These are phyloP conservation scores for Conticribra weissflogii DNA, from an alignment of 108 stramenopile genomes.

Conservation along the genomic window DNA sequence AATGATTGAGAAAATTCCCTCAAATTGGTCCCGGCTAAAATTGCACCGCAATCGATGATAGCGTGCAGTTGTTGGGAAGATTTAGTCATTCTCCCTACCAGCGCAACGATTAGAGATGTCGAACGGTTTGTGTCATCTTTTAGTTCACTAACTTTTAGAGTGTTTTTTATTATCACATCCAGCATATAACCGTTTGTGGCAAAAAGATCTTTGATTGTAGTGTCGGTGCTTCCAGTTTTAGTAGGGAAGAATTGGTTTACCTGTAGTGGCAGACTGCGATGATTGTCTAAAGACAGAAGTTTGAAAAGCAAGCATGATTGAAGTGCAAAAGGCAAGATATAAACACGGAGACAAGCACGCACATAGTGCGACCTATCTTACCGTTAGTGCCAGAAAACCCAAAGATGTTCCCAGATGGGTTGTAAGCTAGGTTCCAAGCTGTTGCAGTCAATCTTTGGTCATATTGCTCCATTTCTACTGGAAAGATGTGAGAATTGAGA, in stretches of 20 bases:
- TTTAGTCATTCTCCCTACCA: conserved; percentile 5
- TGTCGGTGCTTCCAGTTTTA: conserved; percentile 2
- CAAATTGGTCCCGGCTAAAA: conserved; percentile 38
- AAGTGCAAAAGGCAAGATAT: too few relatives aligned
- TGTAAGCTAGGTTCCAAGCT: conserved; percentile 54
- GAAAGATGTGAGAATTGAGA: conserved; percentile 50
- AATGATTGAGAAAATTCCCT: conserved; percentile 28
- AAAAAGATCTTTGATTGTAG: conserved; percentile 16
- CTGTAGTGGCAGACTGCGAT: conserved; percentile 50
- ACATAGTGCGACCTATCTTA: background rate
- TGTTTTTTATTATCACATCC: conserved; percentile 38
- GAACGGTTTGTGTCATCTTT: background rate
- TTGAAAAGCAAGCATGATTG: too few relatives aligned
- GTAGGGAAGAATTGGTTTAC: conserved; percentile 44
- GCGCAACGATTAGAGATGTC: background rate
- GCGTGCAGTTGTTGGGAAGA: conserved; percentile 18
- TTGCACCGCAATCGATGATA: conserved; percentile 57
- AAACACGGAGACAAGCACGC: too few relatives aligned
- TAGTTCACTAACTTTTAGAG: conserved; percentile 3
- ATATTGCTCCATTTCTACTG: conserved; percentile 46
- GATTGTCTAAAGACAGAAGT: conserved; percentile 38
- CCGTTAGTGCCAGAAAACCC: conserved; percentile 57
- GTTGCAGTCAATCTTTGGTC: conserved; percentile 30
- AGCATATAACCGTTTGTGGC: conserved; percentile 65
- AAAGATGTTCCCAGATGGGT: conserved; percentile 15